phyloP scores from a whole-genome alignment of 106 monocot genomes.

The Platanthera zijinensis region DNA sequence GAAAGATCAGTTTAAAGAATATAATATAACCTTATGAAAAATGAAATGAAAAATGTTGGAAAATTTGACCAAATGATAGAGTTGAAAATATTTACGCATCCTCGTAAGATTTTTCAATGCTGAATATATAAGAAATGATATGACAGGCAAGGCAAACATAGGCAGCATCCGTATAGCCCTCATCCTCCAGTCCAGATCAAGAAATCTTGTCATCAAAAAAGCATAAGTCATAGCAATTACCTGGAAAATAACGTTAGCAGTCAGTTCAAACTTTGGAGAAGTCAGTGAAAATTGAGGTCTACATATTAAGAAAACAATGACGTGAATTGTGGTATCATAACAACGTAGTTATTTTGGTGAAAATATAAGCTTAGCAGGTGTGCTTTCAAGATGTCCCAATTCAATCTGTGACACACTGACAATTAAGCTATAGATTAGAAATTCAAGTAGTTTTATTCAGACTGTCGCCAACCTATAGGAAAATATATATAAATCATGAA shows the following conservation, averaged over 20 bases:
- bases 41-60: background rate
- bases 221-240: conserved; percentile 49
- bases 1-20: background rate
- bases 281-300: background rate
- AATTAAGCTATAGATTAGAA: too few species aligned
- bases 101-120: conserved; percentile 34
- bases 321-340: too few species aligned
- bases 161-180: conserved; percentile 42
- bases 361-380: too few species aligned
- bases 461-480: too few species aligned
- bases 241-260: conserved; percentile 17
- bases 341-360: too few species aligned
- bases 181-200: conserved; percentile 44
- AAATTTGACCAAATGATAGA: conserved; percentile 5
- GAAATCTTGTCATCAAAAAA: conserved; percentile 36
- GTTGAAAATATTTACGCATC: conserved; percentile 49
- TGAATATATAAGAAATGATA: conserved; percentile 41
- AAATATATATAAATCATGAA: too few species aligned
- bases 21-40: background rate
- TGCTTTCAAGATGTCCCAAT: too few species aligned
- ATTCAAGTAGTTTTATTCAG: too few species aligned
- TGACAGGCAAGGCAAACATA: conserved; percentile 39
- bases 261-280: background rate
- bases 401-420: too few species aligned
- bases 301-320: background rate